Evolutionary conservation across 192 early-diverging fungal genomes (phyloP).

Genomic region (Martensiomyces pterosporus): DNA sequence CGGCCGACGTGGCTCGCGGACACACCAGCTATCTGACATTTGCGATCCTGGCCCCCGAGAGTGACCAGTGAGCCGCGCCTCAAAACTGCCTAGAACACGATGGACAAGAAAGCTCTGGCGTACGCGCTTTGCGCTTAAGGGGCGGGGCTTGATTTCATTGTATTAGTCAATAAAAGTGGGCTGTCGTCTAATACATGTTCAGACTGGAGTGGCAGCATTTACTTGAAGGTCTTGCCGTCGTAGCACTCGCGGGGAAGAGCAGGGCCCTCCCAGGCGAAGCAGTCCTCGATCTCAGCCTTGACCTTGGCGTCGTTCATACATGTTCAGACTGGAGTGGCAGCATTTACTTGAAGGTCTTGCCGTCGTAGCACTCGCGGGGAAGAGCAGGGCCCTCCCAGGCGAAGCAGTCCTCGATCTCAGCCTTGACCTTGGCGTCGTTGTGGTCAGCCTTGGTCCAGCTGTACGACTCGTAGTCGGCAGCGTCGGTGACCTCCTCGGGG

Average conservation of each 20-base stretch:
- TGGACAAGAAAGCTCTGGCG: constrained; percentile 7
- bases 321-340: constrained; percentile 61
- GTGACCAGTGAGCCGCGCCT: too few relatives aligned
- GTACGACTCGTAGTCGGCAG: constrained; percentile 88
- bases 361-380: constrained; percentile 73
- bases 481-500: constrained; percentile 73
- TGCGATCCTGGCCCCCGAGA: constrained; percentile 53
- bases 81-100: too few relatives aligned
- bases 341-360: constrained; percentile 82
- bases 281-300: constrained; percentile 61
- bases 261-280: constrained; percentile 80
- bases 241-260: constrained; percentile 66
- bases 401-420: constrained; percentile 65
- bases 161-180: too few relatives aligned
- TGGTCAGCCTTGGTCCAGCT: constrained; percentile 72
- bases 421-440: constrained; percentile 57
- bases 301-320: constrained; percentile 57
- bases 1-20: constrained; percentile 59
- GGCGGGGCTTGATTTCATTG: too few relatives aligned
- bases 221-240: constrained; percentile 89
- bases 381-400: constrained; percentile 83
- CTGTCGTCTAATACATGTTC: constrained; percentile 57
- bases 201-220: constrained; percentile 57
- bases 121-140: too few relatives aligned
- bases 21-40: constrained; percentile 96